These are phyloP conservation scores for Aureobasidium lini DNA, from an alignment of 2,329 filamentous ascomycete species.

Conservation along the genomic window DNA sequence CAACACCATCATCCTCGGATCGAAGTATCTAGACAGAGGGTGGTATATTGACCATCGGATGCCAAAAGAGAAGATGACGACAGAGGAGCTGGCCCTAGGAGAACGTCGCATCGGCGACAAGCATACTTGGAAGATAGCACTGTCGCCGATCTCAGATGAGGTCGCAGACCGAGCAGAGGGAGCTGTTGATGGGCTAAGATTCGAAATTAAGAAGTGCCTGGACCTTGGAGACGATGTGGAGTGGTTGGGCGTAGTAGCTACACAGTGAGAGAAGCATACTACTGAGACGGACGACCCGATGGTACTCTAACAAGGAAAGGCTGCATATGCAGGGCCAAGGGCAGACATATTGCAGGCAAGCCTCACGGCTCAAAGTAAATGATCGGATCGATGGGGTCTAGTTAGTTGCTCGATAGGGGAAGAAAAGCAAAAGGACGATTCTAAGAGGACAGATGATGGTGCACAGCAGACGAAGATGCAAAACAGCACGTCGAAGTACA, in stretches of 20 bases:
- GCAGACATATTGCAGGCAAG: not conserved
- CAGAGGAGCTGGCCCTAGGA: not conserved
- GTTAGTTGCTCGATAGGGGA: too few relatives aligned
- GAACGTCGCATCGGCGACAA: not conserved
- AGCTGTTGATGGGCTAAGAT: not conserved
- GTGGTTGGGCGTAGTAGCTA: not conserved
- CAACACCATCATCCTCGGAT: not conserved
- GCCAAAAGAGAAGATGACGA: not conserved
- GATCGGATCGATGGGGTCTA: not conserved
- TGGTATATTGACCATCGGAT: not conserved
- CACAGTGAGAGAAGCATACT: not conserved
- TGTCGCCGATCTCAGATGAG: not conserved
- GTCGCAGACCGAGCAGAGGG: not conserved
- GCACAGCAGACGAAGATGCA: not conserved
- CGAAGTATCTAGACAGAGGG: slow-evolving; percentile 3
- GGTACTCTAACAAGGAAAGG: not conserved
- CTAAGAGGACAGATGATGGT: not conserved
- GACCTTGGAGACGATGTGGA: not conserved
- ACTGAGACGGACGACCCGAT: not conserved
- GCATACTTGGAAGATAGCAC: slow-evolving; percentile 5
- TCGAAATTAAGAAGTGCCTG: not conserved
- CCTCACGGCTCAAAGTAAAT: not conserved
- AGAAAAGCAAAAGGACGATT: not conserved
- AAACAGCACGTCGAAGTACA: not conserved
- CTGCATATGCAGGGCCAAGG: not conserved